A percentile compares a stretch with the other conserved stretches of the same genome.
phyloP scores from a whole-genome alignment of 768 basidiomycete genomes.

The Mycena vitilis region DNA sequence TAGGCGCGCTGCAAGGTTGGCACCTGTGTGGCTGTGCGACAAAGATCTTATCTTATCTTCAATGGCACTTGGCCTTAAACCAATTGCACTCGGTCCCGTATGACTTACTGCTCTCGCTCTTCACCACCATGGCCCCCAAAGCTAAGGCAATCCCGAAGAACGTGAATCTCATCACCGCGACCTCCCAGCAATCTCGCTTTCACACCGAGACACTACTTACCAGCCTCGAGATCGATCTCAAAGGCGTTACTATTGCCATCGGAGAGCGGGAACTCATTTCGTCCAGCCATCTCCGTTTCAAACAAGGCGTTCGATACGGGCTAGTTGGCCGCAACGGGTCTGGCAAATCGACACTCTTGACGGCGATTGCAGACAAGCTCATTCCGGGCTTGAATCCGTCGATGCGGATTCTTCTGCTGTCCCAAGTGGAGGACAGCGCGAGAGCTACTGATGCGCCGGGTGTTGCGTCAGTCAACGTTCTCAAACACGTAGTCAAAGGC shows the following conservation, averaged over 20 bases:
- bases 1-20: too few relatives aligned
- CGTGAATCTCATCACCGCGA: conserved; percentile 38
- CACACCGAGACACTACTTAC: conserved; percentile 50
- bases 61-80: neutral
- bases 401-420: conserved; percentile 57
- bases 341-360: conserved; percentile 45
- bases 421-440: conserved; percentile 47
- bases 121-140: conserved; percentile 31
- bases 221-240: conserved; percentile 52
- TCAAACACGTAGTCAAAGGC: conserved; percentile 58
- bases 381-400: conserved; percentile 61
- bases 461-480: conserved; percentile 42
- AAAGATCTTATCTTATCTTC: neutral
- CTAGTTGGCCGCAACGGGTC: conserved; percentile 48
- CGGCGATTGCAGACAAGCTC: conserved; percentile 54
- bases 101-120: conserved; percentile 1
- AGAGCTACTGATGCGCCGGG: conserved; percentile 31
- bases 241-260: conserved; percentile 55
- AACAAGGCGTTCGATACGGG: conserved; percentile 51
- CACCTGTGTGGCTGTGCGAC: neutral
- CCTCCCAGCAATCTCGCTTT: conserved; percentile 51
- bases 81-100: conserved; percentile 7
- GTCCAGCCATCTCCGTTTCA: conserved; percentile 53
- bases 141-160: conserved; percentile 18
- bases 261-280: conserved; percentile 54